Evolutionary conservation across 108 stramenopile genomes (phyloP).

Genomic region (Heterococcus sp.): DNA sequence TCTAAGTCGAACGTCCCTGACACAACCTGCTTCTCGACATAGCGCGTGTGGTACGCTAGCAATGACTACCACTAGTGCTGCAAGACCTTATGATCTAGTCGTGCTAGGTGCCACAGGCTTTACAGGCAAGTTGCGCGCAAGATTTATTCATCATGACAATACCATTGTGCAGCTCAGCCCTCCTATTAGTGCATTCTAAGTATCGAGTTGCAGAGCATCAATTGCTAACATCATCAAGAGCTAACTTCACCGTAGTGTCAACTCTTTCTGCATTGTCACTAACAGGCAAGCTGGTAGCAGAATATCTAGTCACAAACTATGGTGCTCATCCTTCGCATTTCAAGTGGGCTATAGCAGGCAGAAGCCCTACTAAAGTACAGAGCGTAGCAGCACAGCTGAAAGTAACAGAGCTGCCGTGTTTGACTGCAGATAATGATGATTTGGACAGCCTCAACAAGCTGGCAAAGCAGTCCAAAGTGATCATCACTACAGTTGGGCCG

Average conservation of each 20-base stretch:
- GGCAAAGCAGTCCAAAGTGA: neutral
- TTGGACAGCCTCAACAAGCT: neutral
- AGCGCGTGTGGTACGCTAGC: neutral
- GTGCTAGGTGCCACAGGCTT: neutral
- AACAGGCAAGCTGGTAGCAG: conserved; percentile 2
- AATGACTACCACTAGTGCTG: neutral
- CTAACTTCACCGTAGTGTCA: no score
- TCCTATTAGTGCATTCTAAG: no score
- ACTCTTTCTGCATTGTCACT: no score
- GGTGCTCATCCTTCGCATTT: no score
- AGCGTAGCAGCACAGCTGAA: no score
- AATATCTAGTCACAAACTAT: neutral
- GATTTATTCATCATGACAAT: no score
- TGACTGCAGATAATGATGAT: neutral
- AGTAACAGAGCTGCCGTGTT: neutral
- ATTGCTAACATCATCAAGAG: no score
- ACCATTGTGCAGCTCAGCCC: no score
- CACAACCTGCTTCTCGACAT: no score
- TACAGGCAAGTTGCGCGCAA: neutral
- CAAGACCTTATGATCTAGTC: neutral
- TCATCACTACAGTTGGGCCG: neutral
- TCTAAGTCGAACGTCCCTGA: no score
- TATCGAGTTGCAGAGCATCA: no score
- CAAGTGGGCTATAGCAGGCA: neutral
- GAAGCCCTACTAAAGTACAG: no score